Evolutionary conservation across 192 early-diverging fungal genomes (phyloP).

Genomic region (Nowakowskiella sp.): DNA sequence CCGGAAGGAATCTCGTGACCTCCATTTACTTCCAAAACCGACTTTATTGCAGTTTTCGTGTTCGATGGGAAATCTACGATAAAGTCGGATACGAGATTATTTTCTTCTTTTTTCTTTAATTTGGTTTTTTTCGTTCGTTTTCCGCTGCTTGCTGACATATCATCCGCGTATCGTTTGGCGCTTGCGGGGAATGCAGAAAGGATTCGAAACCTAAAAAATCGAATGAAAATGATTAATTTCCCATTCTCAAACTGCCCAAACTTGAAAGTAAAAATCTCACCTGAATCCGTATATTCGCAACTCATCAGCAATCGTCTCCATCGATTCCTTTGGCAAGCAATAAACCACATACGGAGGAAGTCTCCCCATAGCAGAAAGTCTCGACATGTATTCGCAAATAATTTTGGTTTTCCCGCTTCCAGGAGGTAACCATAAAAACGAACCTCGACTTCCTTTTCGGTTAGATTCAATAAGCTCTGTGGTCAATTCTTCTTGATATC

Average conservation of each 20-base stretch:
- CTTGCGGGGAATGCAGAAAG: neutral
- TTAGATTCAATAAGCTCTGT: too few relatives aligned
- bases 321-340: slow-evolving; percentile 1
- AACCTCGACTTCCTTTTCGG: too few relatives aligned
- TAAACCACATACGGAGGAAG: slow-evolving; percentile 1
- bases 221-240: too few relatives aligned
- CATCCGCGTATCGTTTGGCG: neutral
- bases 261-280: too few relatives aligned
- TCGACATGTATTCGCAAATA: slow-evolving; percentile 1
- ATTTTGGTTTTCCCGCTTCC: slow-evolving; percentile 8
- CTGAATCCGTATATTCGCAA: slow-evolving; percentile 6
- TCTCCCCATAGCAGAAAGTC: neutral
- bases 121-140: neutral
- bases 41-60: neutral
- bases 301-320: slow-evolving; percentile 9
- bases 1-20: neutral
- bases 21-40: neutral
- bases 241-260: too few relatives aligned
- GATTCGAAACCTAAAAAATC: neutral
- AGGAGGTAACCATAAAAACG: neutral
- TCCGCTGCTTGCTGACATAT: neutral
- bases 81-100: too few relatives aligned
- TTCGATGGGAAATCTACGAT: neutral
- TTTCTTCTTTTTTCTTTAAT: neutral
- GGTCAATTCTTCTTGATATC: neutral